Percentiles rank a stretch among this genome's conserved stretches.
These are phyloP conservation scores for Gaertneriomyces semiglobifer DNA, from an alignment of 192 early-diverging fungal species.

Conservation along the genomic window DNA sequence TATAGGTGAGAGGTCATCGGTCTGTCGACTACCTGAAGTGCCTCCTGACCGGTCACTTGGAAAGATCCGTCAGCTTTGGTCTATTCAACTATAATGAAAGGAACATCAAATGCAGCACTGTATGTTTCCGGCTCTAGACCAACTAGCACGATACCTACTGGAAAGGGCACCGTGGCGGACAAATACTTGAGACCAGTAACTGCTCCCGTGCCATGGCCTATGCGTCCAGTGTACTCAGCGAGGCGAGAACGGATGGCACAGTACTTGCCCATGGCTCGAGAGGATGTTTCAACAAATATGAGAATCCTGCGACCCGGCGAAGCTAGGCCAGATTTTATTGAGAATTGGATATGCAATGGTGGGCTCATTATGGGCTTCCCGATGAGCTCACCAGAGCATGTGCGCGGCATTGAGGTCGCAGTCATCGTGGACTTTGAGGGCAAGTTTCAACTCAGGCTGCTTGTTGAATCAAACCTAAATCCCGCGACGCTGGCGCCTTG, in stretches of 20 bases:
- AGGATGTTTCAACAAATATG: slow-evolving; percentile 6
- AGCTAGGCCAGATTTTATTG: slow-evolving; percentile 10
- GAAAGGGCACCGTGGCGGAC: no score
- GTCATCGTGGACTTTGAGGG: slow-evolving; percentile 17
- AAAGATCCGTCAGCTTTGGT: no score
- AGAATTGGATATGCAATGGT: slow-evolving; percentile 13
- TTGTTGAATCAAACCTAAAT: no score
- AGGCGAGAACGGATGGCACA: slow-evolving; percentile 18
- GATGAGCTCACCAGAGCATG: slow-evolving; percentile 3
- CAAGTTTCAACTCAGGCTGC: not conserved
- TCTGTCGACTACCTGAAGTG: no score
- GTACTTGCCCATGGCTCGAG: slow-evolving; percentile 11
- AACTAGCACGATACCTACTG: no score
- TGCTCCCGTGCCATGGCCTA: not conserved
- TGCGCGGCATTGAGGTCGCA: slow-evolving; percentile 10
- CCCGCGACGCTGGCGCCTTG: no score
- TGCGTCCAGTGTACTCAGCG: slow-evolving; percentile 12
- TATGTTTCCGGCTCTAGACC: no score
- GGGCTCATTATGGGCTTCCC: slow-evolving; percentile 18
- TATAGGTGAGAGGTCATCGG: slow-evolving; percentile 9
- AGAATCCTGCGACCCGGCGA: slow-evolving; percentile 2
- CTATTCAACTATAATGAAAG: no score
- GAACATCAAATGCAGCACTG: no score
- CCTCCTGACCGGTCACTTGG: no score
- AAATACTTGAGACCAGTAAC: no score